These are phyloP conservation scores for Elongisporangium anandrum DNA, from an alignment of 352 stramenopile species.

Conservation along the genomic window DNA sequence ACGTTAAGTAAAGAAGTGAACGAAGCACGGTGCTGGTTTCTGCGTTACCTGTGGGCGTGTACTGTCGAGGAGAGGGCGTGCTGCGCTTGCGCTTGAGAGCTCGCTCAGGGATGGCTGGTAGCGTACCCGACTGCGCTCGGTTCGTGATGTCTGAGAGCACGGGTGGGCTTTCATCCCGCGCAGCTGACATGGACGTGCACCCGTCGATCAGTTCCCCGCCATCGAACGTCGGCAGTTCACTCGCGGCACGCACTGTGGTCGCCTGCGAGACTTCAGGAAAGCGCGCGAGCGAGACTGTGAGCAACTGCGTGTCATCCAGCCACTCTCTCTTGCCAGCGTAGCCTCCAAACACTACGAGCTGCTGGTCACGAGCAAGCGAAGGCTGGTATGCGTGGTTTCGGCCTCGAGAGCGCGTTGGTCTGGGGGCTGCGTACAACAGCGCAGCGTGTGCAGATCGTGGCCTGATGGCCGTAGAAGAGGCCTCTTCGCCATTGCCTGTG, in stretches of 20 bases:
- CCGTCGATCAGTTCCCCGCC: slow-evolving; percentile 7
- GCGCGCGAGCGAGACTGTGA: slow-evolving; percentile 23
- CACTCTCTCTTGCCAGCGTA: slow-evolving; percentile 55
- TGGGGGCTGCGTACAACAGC: slow-evolving; percentile 20
- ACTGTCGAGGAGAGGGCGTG: neutral
- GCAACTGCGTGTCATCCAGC: slow-evolving; percentile 60
- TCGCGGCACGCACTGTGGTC: slow-evolving; percentile 1
- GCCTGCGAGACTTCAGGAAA: neutral
- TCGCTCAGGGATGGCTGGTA: neutral
- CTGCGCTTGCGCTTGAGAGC: neutral
- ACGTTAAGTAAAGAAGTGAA: too few species aligned
- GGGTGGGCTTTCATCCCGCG: slow-evolving; percentile 10
- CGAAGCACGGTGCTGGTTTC: too few species aligned
- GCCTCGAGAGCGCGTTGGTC: neutral
- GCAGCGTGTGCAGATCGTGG: slow-evolving; percentile 27
- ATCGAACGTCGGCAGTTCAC: slow-evolving; percentile 11
- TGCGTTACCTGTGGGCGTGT: neutral
- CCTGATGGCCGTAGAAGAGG: slow-evolving; percentile 22
- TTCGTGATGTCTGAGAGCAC: slow-evolving; percentile 70
- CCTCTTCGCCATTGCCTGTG: slow-evolving; percentile 1
- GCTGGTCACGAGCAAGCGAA: slow-evolving; percentile 17
- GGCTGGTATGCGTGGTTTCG: slow-evolving; percentile 6
- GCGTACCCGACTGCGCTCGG: slow-evolving; percentile 13
- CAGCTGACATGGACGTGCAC: slow-evolving; percentile 8
- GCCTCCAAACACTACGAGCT: slow-evolving; percentile 58